Percentiles rank a stretch among this genome's conserved stretches.
Evolutionary conservation across 2,329 filamentous ascomycete species (phyloP).

Genomic region (Ascochyta rabiei): DNA sequence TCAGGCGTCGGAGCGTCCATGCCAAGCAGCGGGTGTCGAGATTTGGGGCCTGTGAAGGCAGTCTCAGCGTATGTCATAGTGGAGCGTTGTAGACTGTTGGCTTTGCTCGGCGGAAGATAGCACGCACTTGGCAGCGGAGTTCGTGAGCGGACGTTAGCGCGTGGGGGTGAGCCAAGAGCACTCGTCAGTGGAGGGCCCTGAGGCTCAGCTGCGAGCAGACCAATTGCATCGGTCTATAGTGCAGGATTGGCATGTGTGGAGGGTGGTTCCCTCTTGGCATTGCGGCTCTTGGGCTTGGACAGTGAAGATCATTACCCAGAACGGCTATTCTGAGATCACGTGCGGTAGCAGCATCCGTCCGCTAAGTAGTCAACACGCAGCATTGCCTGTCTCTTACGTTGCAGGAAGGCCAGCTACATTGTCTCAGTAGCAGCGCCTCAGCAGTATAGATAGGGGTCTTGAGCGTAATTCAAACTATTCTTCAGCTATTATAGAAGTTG

Average conservation of each 20-base stretch:
- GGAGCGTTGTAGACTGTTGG: constrained; percentile 24
- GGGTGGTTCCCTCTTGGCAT: constrained; percentile 11
- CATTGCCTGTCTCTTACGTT: too few species aligned
- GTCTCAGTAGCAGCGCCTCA: too few species aligned
- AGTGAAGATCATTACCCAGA: constrained; percentile 10
- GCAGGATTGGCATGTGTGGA: not conserved
- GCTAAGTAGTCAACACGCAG: constrained; percentile 1
- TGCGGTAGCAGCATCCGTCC: constrained; percentile 9
- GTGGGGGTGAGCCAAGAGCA: constrained; percentile 15
- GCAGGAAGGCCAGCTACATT: too few species aligned
- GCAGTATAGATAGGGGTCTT: too few species aligned
- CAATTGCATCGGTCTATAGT: not conserved
- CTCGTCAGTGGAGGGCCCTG: constrained; percentile 10
- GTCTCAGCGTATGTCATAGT: constrained; percentile 39
- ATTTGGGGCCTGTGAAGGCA: constrained; percentile 12
- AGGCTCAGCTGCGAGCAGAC: not conserved
- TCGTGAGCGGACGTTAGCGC: constrained; percentile 11
- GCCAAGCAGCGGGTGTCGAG: constrained; percentile 17
- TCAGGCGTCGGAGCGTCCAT: constrained; percentile 15
- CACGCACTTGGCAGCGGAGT: constrained; percentile 27
- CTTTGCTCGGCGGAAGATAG: constrained; percentile 26
- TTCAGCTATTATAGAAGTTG: too few species aligned
- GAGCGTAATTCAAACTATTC: too few species aligned
- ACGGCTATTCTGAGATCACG: constrained; percentile 10
- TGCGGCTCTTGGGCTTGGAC: constrained; percentile 18